Evolutionary conservation across 2,329 filamentous ascomycete genomes (phyloP), one percentile per base, ranked within the genome.

Genomic region (Fonsecaea multimorphosa): DNA sequence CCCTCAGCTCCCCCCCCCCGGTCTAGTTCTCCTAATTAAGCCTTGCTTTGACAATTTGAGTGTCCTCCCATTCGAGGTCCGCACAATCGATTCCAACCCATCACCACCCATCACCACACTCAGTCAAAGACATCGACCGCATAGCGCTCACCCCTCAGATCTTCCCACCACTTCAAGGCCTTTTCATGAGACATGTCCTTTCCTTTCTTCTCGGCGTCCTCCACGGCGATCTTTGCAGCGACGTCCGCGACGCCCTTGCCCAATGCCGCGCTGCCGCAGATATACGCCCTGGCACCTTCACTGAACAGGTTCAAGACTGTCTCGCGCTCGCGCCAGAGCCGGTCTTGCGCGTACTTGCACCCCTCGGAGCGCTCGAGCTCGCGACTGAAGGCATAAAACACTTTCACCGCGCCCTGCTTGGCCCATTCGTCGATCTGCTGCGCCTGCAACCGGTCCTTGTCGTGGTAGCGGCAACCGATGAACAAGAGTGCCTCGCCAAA

Each of bases 371-470:
- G 79, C 0, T 73, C 72, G 0, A 82, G 78, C 19, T 36, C 46
- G 3, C 80, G 81, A 56, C 85, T 88, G 73, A 84, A 92, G 0
- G 89, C 87, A 68, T 86, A 83, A 0, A 83, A 80, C 0, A 92
- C 82, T 1, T 83, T 80, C 0, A 92, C 87, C 0, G 84, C 87
- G 1, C 89, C 89, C 0, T 81, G 73, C 0, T 73, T 68, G 72
- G 87, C 82, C 90, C 90, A 92, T 87, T 75, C 72, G 0, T 72
- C 73, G 32, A 79, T 64, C 58, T 79, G 75, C 0, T 66, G 68
- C 0, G 74, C 73, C 63, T 79, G 76, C n/a, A 79, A 72, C 2
- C 77, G 74, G 49, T 79, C 78, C 31, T 73, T 70, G 19, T 73
- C 73, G 38, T 76, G 68, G 0, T 73, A 73, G 7, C 77, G 76